These are phyloP conservation scores for Eutrema japonicum DNA, from an alignment of 345 rosid genomes.

Conservation along the genomic window DNA sequence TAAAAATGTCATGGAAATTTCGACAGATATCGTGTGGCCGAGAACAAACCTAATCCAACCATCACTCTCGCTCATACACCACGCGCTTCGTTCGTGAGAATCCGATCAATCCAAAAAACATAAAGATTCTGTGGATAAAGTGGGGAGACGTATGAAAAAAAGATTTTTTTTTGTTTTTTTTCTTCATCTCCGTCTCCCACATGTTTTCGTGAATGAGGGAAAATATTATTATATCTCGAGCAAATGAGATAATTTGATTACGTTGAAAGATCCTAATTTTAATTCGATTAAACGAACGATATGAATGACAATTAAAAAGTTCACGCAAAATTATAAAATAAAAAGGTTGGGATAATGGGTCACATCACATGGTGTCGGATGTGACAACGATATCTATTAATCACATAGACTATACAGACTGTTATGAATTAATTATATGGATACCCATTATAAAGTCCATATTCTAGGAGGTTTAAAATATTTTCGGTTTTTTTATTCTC, in stretches of 20 bases:
- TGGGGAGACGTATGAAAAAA: not conserved
- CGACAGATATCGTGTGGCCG: slow-evolving; percentile 61
- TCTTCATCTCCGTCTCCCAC: not conserved
- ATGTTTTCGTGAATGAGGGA: not conserved
- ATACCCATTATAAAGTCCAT: no score
- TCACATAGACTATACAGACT: slow-evolving; percentile 12
- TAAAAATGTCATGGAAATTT: slow-evolving; percentile 43
- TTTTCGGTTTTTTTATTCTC: no score
- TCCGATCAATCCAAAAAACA: not conserved
- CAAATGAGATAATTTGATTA: not conserved
- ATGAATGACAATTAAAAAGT: not conserved
- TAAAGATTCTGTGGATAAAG: slow-evolving; percentile 18
- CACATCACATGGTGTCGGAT: slow-evolving; percentile 37
- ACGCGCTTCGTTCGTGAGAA: slow-evolving; percentile 21
- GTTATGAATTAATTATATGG: no score
- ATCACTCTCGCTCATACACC: slow-evolving; percentile 18
- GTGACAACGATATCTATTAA: slow-evolving; percentile 31
- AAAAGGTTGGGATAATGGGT: slow-evolving; percentile 37
- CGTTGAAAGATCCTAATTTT: not conserved
- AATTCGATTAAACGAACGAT: not conserved
- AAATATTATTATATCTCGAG: not conserved
- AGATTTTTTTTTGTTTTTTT: slow-evolving; percentile 19
- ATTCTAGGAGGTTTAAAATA: no score
- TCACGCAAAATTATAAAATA: not conserved
- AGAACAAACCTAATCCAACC: slow-evolving; percentile 29